Conservation (phyloP, 768 basidiomycete species). For the Suillus placidus region DNA sequence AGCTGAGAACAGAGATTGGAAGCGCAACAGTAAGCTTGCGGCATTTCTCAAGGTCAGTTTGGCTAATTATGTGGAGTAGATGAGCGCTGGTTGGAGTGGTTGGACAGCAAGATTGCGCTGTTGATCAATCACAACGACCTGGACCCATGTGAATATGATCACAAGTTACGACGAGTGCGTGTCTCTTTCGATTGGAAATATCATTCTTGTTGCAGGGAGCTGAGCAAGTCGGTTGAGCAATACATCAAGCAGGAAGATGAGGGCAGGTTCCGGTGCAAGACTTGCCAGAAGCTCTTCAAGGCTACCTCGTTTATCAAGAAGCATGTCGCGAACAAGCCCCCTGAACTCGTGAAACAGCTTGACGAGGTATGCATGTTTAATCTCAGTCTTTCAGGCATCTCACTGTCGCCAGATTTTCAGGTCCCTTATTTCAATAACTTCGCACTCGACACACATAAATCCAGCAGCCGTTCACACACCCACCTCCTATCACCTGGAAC, state of each 20-base stretch:
- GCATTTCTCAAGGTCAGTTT: constrained; percentile 6
- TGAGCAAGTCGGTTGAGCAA: constrained; percentile 76
- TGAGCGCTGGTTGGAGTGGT: constrained; percentile 86
- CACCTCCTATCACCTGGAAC: constrained; percentile 68
- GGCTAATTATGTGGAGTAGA: constrained; percentile 49
- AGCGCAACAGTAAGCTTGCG: constrained; percentile 61
- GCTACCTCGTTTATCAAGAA: constrained; percentile 97
- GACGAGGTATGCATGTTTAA: constrained; percentile 67
- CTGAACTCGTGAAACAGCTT: constrained; percentile 78
- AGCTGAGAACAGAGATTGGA: constrained; percentile 53
- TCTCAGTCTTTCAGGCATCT: constrained; percentile 10
- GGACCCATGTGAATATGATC: constrained; percentile 83
- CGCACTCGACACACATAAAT: constrained; percentile 93
- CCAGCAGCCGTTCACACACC: constrained; percentile 80
- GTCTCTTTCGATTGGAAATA: constrained; percentile 20
- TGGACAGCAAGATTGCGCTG: constrained; percentile 84
- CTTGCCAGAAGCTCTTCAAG: constrained; percentile 96
- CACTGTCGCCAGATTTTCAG: constrained; percentile 44
- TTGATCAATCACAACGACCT: constrained; percentile 77
- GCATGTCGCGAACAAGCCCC: constrained; percentile 94
- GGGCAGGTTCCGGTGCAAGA: constrained; percentile 95
- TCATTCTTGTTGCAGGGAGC: constrained; percentile 57
- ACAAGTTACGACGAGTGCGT: constrained; percentile 88
- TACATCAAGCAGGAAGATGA: constrained; percentile 95
- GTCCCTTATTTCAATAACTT: constrained; percentile 94